Percentiles rank a stretch among this genome's conserved stretches.
phyloP scores from a whole-genome alignment of 495 filamentous ascomycete species.

The Friedmanniomyces endolithicus region DNA sequence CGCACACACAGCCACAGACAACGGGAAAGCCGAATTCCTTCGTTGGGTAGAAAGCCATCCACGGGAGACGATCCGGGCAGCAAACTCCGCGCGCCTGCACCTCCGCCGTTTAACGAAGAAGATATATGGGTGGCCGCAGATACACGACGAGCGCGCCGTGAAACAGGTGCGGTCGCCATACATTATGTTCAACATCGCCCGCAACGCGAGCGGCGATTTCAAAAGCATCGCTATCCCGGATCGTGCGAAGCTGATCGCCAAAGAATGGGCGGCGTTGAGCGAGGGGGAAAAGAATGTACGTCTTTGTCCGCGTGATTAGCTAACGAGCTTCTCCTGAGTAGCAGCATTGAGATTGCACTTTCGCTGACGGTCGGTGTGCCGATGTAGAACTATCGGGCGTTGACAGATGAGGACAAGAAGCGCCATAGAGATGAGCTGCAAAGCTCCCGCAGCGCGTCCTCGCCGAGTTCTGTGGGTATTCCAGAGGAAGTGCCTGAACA shows the following conservation, averaged over 20 bases:
- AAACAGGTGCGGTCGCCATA: slow-evolving; percentile 36
- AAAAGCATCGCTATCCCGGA: slow-evolving; percentile 28
- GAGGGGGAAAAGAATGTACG: slow-evolving; percentile 45
- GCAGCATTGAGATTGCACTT: too few relatives aligned
- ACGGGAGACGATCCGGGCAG: slow-evolving; percentile 43
- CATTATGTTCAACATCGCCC: slow-evolving; percentile 37
- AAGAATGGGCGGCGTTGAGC: slow-evolving; percentile 46
- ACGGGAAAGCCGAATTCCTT: slow-evolving; percentile 36
- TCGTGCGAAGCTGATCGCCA: slow-evolving; percentile 21
- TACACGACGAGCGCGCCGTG: slow-evolving; percentile 46
- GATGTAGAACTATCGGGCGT: too few relatives aligned
- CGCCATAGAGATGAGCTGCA: too few relatives aligned
- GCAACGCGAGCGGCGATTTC: slow-evolving; percentile 38
- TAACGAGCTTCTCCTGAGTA: too few relatives aligned
- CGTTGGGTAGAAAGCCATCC: slow-evolving; percentile 50
- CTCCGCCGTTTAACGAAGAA: slow-evolving; percentile 28
- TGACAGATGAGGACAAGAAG: too few relatives aligned
- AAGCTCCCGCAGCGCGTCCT: too few relatives aligned
- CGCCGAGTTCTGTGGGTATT: too few relatives aligned
- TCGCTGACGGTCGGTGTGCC: too few relatives aligned
- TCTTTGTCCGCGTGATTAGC: too few relatives aligned
- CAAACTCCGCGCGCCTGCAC: slow-evolving; percentile 48
- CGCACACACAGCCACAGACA: slow-evolving; percentile 37
- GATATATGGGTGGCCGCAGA: slow-evolving; percentile 2
- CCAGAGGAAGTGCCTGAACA: too few relatives aligned